Conservation (phyloP, 768 basidiomycete species). For the Leccinum pellstonianum region DNA sequence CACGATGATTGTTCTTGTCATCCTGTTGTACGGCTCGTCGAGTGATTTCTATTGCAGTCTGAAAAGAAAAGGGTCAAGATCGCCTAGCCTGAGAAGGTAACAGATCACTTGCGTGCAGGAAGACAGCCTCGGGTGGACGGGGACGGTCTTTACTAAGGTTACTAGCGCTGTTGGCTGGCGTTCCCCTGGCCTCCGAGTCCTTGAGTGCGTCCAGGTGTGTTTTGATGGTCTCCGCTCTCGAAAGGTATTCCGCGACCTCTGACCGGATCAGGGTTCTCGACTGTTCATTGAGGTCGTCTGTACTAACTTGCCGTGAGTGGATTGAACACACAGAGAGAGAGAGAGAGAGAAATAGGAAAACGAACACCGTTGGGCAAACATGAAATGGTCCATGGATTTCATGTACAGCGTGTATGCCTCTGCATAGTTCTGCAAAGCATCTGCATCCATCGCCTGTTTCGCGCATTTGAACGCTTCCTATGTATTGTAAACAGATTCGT, state of each 20-base stretch:
- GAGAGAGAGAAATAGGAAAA: background rate
- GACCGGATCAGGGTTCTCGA: slow-evolving; percentile 77
- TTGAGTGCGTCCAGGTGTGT: slow-evolving; percentile 51
- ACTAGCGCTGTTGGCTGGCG: background rate
- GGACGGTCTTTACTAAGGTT: slow-evolving; percentile 3
- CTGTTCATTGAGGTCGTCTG: slow-evolving; percentile 85
- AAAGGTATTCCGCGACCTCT: slow-evolving; percentile 88
- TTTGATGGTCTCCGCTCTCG: slow-evolving; percentile 87
- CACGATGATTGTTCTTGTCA: slow-evolving; percentile 82
- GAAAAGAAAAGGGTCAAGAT: background rate
- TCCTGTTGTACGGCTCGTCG: slow-evolving; percentile 90
- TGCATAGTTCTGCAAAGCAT: slow-evolving; percentile 83
- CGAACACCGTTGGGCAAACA: slow-evolving; percentile 90
- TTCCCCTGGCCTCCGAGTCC: background rate
- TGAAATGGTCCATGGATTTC: slow-evolving; percentile 95
- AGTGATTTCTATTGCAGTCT: slow-evolving; percentile 84
- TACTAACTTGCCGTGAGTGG: slow-evolving; percentile 8
- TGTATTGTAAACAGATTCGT: slow-evolving; percentile 20
- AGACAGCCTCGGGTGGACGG: slow-evolving; percentile 17
- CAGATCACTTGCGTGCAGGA: slow-evolving; percentile 13
- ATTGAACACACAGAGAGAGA: background rate
- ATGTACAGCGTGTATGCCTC: slow-evolving; percentile 94
- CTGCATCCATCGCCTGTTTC: slow-evolving; percentile 85
- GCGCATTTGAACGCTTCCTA: slow-evolving; percentile 84
- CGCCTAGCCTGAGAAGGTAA: background rate